These are phyloP conservation scores for Gossypium anomalum DNA, from an alignment of 345 rosid genomes.

Conservation along the genomic window DNA sequence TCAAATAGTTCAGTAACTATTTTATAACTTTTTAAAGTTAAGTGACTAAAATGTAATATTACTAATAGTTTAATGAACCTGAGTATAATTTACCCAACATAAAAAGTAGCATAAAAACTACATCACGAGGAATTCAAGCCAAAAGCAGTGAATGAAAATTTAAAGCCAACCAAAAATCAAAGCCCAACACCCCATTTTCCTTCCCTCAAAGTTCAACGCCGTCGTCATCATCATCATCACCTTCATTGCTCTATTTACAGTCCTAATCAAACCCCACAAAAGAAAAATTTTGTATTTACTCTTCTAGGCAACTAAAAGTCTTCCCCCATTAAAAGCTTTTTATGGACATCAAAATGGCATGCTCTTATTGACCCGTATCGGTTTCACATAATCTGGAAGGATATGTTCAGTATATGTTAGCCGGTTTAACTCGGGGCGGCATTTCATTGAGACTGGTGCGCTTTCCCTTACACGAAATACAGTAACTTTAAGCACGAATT, in stretches of 20 bases:
- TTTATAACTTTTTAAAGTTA: too few species aligned
- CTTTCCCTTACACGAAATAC: conserved; percentile 51
- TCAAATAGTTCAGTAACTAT: too few species aligned
- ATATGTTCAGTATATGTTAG: not conserved
- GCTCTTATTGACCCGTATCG: conserved; percentile 16
- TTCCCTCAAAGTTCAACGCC: conserved; percentile 11
- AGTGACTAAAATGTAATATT: too few species aligned
- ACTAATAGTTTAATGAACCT: too few species aligned
- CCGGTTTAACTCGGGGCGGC: conserved; percentile 15
- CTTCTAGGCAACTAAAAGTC: conserved; percentile 21
- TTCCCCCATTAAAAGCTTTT: conserved; percentile 8
- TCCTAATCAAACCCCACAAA: conserved; percentile 30
- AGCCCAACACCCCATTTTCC: conserved; percentile 14
- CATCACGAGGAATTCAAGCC: not conserved
- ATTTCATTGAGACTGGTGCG: conserved; percentile 18
- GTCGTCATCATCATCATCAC: not conserved
- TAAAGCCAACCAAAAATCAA: not conserved
- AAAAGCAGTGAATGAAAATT: conserved; percentile 2
- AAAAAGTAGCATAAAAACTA: not conserved
- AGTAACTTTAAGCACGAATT: conserved; percentile 71
- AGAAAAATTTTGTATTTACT: conserved; percentile 19
- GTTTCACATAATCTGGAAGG: conserved; percentile 14
- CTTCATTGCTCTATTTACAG: conserved; percentile 33
- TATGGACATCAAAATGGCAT: conserved; percentile 4
- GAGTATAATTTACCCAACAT: too few species aligned